Evolutionary conservation across 352 stramenopile species (phyloP).

Genomic region (Phytophthora capsici): DNA sequence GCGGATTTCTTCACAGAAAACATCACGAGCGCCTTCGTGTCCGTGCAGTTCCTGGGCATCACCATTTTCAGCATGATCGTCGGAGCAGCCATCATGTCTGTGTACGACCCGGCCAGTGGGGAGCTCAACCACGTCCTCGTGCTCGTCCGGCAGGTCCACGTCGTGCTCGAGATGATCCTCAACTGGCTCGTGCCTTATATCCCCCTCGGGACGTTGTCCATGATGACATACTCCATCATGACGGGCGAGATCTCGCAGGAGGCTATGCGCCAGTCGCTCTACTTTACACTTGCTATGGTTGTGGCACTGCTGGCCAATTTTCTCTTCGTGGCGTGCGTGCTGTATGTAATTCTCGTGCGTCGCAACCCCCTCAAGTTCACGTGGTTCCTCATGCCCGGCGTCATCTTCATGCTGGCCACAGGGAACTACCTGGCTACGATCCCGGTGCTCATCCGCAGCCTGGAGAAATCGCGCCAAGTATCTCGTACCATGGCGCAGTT

Average conservation of each 20-base stretch:
- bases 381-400: slow-evolving; percentile 55
- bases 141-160: slow-evolving; percentile 61
- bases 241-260: slow-evolving; percentile 43
- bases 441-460: slow-evolving; percentile 64
- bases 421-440: slow-evolving; percentile 58
- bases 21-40: slow-evolving; percentile 59
- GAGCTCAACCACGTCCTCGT: slow-evolving; percentile 61
- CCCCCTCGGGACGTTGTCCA: slow-evolving; percentile 53
- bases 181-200: slow-evolving; percentile 71
- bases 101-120: slow-evolving; percentile 48
- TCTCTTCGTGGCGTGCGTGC: slow-evolving; percentile 54
- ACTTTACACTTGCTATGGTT: slow-evolving; percentile 49
- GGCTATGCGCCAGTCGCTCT: slow-evolving; percentile 42
- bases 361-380: slow-evolving; percentile 70
- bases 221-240: slow-evolving; percentile 64
- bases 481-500: slow-evolving; percentile 72
- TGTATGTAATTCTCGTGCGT: slow-evolving; percentile 65
- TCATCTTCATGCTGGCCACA: slow-evolving; percentile 65
- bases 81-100: slow-evolving; percentile 49
- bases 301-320: slow-evolving; percentile 56
- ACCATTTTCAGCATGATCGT: slow-evolving; percentile 69
- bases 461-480: slow-evolving; percentile 67
- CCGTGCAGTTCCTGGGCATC: slow-evolving; percentile 50
- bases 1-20: slow-evolving; percentile 60
- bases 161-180: slow-evolving; percentile 72